Base-by-base conservation (phyloP, 768 basidiomycete species). In the Scleroderma bovista region DNA sequence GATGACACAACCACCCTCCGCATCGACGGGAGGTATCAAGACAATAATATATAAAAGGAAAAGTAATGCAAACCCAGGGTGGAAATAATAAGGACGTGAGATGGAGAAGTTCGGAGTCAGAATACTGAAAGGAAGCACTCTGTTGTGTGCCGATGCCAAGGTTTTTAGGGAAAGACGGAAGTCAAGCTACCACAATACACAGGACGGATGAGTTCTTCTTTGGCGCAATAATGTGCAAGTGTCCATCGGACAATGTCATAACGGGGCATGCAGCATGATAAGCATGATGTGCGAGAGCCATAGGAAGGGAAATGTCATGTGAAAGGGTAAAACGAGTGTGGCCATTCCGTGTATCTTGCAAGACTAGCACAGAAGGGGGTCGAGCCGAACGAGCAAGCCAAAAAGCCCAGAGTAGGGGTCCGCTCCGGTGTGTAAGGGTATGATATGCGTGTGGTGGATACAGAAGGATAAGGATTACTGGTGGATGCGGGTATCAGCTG, bases 381-480 rank as follows among this genome's bases (percentile, higher is more conserved):
- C 47, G 55, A 52, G 17, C 44, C 37, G 17, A 41, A 51, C 15
- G 19, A 38, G 40, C 10, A 50, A 23, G 31, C 40, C 24, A 43
- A 51, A 48, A 41, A 39, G 39, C 51, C 50, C 55, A 56, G 54
- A 54, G 44, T 39, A 55, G 49, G 56, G 51, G 56, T 45, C 48
- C 51, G 52, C 51, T 32, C 31, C 32, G 47, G 51, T 52, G 52
- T 44, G 55, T 50, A 51, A 32, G 59, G 57, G 56, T 65, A 66
- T 63, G 59, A 43, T 59, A 57, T 54, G 40, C 57, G 64, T 54
- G 58, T 56, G 62, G 65, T 62, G 60, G 64, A 68, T 66, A 68
- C 66, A 66, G 40, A 66, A 57, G 53, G 64, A 61, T 62, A 47
- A 65, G 46, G 49, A 57, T 60, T 64, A 61, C 53, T 55, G 56